phyloP scores from a whole-genome alignment of 768 basidiomycete species.

The Suillus subluteus region DNA sequence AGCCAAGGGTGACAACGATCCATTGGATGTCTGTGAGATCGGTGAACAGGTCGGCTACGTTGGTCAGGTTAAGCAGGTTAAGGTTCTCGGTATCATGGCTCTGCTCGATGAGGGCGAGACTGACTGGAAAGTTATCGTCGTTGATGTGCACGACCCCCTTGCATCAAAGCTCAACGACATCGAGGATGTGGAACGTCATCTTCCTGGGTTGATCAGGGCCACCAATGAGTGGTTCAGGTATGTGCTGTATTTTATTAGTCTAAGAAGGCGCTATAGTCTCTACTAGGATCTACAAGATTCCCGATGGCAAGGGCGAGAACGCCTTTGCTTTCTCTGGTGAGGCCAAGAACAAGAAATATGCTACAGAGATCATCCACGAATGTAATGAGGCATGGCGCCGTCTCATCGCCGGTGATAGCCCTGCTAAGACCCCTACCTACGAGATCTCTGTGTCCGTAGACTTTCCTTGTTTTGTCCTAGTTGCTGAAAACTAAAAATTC shows the following conservation, averaged over 20 bases:
- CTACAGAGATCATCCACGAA: conserved; percentile 98
- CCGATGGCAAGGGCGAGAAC: conserved; percentile 96
- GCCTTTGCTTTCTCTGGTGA: conserved; percentile 99
- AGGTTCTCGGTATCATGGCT: conserved; percentile 99
- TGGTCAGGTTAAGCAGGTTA: conserved; percentile 99
- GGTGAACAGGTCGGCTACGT: conserved; percentile 97
- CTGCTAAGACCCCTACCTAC: conserved; percentile 70
- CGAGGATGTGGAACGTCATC: conserved; percentile 97
- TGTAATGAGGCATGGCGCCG: conserved; percentile 99
- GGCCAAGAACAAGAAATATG: conserved; percentile 99
- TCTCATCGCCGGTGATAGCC: conserved; percentile 78
- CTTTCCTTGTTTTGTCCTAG: neutral
- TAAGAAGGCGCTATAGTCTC: neutral
- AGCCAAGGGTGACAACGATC: conserved; percentile 98
- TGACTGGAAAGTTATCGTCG: conserved; percentile 99
- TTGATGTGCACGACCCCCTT: conserved; percentile 94
- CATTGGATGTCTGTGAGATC: conserved; percentile 99
- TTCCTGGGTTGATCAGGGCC: conserved; percentile 94
- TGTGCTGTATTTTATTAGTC: conserved; percentile 16
- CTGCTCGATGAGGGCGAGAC: conserved; percentile 99
- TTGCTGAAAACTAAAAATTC: conserved; percentile 12
- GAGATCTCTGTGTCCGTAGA: conserved; percentile 84
- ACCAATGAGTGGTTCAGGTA: conserved; percentile 99
- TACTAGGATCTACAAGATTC: conserved; percentile 90
- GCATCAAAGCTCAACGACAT: conserved; percentile 97